phyloP scores from a whole-genome alignment of 228 moss, liverwort and hornwort genomes.

The Sphagnum fallax region DNA sequence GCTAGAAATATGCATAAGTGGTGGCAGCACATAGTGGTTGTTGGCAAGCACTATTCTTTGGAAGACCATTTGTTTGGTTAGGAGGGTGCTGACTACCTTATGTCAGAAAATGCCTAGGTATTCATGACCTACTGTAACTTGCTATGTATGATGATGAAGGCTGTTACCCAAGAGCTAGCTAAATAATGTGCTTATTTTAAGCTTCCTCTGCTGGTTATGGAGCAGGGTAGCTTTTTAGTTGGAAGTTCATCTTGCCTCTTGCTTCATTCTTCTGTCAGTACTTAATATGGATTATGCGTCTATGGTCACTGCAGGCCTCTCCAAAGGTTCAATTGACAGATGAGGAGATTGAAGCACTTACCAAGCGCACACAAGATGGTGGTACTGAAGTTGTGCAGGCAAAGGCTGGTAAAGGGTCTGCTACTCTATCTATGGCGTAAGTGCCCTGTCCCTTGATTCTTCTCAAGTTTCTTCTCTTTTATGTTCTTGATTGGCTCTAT shows the following conservation, averaged over 20 bases:
- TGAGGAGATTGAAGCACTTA: conserved; percentile 38
- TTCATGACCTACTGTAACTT: too few species aligned
- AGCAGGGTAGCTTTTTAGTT: background rate
- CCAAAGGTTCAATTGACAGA: conserved; percentile 29
- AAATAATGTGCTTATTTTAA: too few species aligned
- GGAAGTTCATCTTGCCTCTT: background rate
- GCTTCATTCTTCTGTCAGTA: background rate
- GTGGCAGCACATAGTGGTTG: too few species aligned
- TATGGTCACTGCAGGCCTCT: conserved; percentile 20
- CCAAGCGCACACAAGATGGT: conserved; percentile 54
- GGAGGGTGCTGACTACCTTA: too few species aligned
- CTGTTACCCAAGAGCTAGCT: too few species aligned
- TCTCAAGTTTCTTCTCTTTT: background rate
- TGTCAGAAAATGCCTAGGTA: too few species aligned
- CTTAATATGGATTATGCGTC: background rate
- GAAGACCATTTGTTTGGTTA: too few species aligned
- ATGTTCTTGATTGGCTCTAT: too few species aligned
- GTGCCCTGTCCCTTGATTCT: conserved; percentile 2
- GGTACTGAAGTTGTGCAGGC: conserved; percentile 54
- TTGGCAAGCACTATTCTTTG: too few species aligned
- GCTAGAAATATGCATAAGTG: too few species aligned
- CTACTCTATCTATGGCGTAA: conserved; percentile 66
- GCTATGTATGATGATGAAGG: too few species aligned
- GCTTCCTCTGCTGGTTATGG: background rate
- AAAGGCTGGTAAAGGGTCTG: conserved; percentile 60